phyloP scores from a whole-genome alignment of 192 early-diverging fungal genomes.

The Coemansia sp. region DNA sequence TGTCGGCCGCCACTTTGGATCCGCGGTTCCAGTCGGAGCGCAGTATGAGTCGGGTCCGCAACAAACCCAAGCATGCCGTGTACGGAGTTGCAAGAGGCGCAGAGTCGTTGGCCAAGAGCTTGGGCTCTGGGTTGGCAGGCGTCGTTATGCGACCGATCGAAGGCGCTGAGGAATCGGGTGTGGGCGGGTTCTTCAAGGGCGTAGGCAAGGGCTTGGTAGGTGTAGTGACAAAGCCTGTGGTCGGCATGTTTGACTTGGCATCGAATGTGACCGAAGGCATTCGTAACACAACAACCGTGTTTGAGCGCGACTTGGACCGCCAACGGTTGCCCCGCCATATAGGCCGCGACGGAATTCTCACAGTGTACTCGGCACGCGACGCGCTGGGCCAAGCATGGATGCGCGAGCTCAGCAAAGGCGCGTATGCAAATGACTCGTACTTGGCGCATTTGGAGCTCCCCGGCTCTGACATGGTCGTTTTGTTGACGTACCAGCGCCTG shows the following conservation, averaged over 20 bases:
- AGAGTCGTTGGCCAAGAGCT: constrained; percentile 75
- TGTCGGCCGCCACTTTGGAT: constrained; percentile 94
- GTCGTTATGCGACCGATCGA: constrained; percentile 84
- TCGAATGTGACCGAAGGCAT: constrained; percentile 93
- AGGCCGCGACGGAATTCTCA: constrained; percentile 79
- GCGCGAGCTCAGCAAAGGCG: constrained; percentile 73
- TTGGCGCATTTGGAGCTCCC: constrained; percentile 82
- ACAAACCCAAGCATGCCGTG: constrained; percentile 86
- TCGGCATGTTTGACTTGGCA: constrained; percentile 93
- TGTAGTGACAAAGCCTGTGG: constrained; percentile 90
- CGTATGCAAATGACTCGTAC: constrained; percentile 80
- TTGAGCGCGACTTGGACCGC: constrained; percentile 80
- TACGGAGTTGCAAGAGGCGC: constrained; percentile 88
- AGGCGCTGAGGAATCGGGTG: constrained; percentile 84
- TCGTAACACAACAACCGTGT: constrained; percentile 89
- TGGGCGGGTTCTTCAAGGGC: constrained; percentile 93
- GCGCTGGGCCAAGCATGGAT: constrained; percentile 86
- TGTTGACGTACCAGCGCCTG: constrained; percentile 78
- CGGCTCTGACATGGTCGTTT: constrained; percentile 79
- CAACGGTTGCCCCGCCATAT: constrained; percentile 83
- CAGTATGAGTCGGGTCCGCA: constrained; percentile 74
- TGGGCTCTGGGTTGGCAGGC: constrained; percentile 85
- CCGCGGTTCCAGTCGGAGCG: constrained; percentile 82
- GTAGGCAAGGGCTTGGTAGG: constrained; percentile 93
- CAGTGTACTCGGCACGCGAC: constrained; percentile 71